A percentile compares a stretch with the other conserved stretches of the same genome.
These are phyloP conservation scores for Herpetomonas tarakana DNA, from an alignment of 208 protist genomes.

Conservation along the genomic window DNA sequence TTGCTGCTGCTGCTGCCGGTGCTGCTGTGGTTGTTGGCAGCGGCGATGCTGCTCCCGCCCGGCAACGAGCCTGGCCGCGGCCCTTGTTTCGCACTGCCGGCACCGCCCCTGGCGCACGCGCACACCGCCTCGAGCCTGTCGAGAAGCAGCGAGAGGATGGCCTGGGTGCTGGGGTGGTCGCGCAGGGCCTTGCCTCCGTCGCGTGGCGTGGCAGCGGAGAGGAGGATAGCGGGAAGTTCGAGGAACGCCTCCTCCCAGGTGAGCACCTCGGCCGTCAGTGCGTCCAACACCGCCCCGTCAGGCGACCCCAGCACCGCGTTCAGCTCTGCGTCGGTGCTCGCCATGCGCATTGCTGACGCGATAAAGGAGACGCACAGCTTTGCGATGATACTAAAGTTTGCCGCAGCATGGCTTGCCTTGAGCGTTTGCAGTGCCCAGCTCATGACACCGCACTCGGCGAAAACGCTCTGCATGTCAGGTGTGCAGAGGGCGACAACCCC, in stretches of 20 bases:
- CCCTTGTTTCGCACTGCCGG: not conserved
- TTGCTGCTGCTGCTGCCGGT: constrained; percentile 1
- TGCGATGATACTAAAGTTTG: constrained; percentile 39
- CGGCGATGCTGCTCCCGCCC: not conserved
- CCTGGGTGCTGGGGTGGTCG: constrained; percentile 56
- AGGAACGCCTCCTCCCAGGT: constrained; percentile 47
- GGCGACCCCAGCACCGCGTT: constrained; percentile 23
- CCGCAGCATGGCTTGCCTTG: constrained; percentile 3
- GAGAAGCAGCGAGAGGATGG: constrained; percentile 63
- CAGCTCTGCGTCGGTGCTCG: constrained; percentile 47
- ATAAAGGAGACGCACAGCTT: constrained; percentile 69
- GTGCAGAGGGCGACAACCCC: constrained; percentile 30
- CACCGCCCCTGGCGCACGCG: constrained; percentile 1
- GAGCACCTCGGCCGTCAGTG: constrained; percentile 48
- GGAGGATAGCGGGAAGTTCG: constrained; percentile 54
- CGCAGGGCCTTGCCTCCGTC: constrained; percentile 52
- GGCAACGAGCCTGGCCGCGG: constrained; percentile 5
- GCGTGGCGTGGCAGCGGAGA: constrained; percentile 56
- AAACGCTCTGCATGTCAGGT: constrained; percentile 23
- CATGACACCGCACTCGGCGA: constrained; percentile 37
- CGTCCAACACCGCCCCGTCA: constrained; percentile 27
- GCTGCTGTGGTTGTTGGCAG: constrained; percentile 7
- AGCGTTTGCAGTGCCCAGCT: constrained; percentile 32
- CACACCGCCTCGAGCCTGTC: constrained; percentile 37
- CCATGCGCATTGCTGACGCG: constrained; percentile 55